Evolutionary conservation across 2,329 filamentous ascomycete species (phyloP).

Genomic region (Ceratocystis lukuohia): DNA sequence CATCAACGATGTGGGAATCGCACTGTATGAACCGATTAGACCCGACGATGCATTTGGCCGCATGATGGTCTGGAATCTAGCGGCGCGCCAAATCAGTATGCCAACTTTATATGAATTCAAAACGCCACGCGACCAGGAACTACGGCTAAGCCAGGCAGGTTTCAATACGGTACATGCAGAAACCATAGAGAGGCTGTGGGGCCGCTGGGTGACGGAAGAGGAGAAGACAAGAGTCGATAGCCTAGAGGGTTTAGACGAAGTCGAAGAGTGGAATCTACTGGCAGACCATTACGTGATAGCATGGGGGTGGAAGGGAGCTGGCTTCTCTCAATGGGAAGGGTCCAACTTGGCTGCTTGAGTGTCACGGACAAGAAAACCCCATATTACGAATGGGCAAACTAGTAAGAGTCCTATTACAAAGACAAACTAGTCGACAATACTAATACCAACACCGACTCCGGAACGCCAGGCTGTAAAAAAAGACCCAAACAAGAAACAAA

Average conservation of each 20-base stretch:
- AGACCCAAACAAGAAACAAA: not conserved
- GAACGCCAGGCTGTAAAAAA: not conserved
- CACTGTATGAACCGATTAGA: slow-evolving; percentile 81
- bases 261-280: slow-evolving; percentile 85
- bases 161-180: slow-evolving; percentile 38
- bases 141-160: slow-evolving; percentile 51
- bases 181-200: slow-evolving; percentile 52
- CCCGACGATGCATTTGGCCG: slow-evolving; percentile 76
- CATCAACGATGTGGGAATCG: slow-evolving; percentile 39
- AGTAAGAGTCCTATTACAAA: not conserved
- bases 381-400: not conserved
- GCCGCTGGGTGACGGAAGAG: slow-evolving; percentile 51
- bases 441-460: slow-evolving; percentile 6
- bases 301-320: slow-evolving; percentile 64
- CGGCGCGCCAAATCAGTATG: slow-evolving; percentile 66
- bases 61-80: slow-evolving; percentile 86
- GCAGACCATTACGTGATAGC: slow-evolving; percentile 79
- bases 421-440: not conserved
- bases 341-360: not conserved
- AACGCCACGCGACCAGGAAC: slow-evolving; percentile 52
- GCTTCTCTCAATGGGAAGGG: slow-evolving; percentile 22
- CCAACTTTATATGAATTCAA: slow-evolving; percentile 67
- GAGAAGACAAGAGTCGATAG: slow-evolving; percentile 70
- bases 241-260: slow-evolving; percentile 81
- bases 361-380: not conserved